Percentiles rank a stretch among this genome's conserved stretches.
These are phyloP conservation scores for Cladosporium sphaerospermum DNA, from an alignment of 2,329 filamentous ascomycete species.

Conservation along the genomic window DNA sequence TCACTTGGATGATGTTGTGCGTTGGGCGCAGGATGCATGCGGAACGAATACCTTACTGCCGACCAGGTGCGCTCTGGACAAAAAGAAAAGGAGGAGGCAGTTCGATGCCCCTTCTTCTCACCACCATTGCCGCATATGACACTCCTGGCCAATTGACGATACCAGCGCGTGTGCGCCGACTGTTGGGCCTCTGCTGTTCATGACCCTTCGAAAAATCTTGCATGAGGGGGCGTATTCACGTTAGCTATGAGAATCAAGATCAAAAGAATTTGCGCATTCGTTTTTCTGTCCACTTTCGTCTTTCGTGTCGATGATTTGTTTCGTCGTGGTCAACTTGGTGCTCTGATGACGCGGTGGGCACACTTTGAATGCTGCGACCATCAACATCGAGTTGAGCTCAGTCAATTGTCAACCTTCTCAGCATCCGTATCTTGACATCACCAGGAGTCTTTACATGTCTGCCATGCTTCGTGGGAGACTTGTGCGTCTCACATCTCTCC, in stretches of 20 bases:
- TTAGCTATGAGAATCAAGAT: constrained; percentile 9
- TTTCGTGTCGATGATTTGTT: neutral
- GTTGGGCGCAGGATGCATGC: neutral
- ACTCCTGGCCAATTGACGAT: constrained; percentile 2
- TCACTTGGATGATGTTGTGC: neutral
- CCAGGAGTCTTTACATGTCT: no score
- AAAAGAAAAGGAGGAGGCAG: neutral
- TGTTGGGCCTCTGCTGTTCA: constrained; percentile 1
- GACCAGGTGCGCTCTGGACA: neutral
- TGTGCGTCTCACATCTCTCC: constrained; percentile 70
- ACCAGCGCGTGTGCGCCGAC: neutral
- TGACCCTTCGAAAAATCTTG: constrained; percentile 9
- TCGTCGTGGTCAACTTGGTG: no score
- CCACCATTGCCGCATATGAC: constrained; percentile 3
- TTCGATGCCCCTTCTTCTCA: no score
- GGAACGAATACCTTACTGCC: neutral
- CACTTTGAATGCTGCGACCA: no score
- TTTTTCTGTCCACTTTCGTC: neutral
- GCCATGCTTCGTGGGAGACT: no score
- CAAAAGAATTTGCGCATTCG: neutral
- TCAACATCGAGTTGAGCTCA: no score
- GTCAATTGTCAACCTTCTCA: no score
- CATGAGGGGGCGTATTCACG: constrained; percentile 10
- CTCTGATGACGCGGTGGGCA: no score
- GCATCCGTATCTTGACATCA: no score